These are phyloP conservation scores for Diaporthe amygdali DNA, from an alignment of 2,329 filamentous ascomycete genomes.

Conservation along the genomic window DNA sequence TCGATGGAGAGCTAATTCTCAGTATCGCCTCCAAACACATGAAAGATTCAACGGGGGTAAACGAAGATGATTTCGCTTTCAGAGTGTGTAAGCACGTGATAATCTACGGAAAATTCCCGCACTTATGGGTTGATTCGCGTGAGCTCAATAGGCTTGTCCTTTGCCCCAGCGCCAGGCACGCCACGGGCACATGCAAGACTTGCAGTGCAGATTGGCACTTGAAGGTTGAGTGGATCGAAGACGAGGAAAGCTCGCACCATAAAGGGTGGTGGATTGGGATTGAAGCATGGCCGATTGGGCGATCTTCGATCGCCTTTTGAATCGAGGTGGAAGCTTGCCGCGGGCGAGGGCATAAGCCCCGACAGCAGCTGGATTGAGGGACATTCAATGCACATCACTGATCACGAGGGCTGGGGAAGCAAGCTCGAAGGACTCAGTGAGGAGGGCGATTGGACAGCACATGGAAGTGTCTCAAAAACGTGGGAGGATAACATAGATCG, in stretches of 20 bases:
- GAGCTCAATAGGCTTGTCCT: neutral
- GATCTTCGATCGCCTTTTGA: neutral
- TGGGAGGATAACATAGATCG: no score
- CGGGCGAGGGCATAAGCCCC: neutral
- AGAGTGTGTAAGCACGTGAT: neutral
- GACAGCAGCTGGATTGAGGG: neutral
- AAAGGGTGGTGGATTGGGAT: neutral
- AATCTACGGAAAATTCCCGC: neutral
- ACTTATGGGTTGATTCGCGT: neutral
- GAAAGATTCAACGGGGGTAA: neutral
- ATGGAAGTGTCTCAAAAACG: no score
- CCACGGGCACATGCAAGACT: neutral
- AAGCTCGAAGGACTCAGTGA: no score
- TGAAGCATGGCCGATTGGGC: neutral
- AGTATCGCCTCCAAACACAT: neutral
- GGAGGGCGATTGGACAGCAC: no score
- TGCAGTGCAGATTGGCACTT: neutral
- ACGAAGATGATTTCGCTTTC: neutral
- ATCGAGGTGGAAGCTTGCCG: neutral
- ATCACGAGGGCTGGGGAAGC: neutral
- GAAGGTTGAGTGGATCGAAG: neutral
- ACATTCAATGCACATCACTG: neutral
- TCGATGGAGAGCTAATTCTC: neutral
- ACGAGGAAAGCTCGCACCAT: neutral
- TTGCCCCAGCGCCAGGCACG: fast-evolving